Base-by-base conservation (phyloP, 2,329 filamentous ascomycete genomes). In the Tothia fuscella region DNA sequence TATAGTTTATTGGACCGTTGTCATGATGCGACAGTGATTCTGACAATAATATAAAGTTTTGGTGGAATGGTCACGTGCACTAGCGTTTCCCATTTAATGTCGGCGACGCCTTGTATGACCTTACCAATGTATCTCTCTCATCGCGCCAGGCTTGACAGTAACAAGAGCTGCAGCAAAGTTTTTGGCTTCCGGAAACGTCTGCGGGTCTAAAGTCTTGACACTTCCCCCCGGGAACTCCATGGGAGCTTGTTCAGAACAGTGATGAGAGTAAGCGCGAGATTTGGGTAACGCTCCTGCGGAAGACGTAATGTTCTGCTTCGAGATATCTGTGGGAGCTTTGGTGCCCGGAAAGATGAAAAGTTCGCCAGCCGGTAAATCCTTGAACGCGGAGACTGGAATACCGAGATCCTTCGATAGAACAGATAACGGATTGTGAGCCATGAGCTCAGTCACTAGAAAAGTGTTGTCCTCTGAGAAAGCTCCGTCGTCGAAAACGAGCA, bases 71-170 rank as follows among this genome's bases (percentile, higher is more conserved):
- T n/a, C n/a, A n/a, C n/a, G n/a, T n/a, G n/a, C n/a, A n/a, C n/a
- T n/a, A n/a, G n/a, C n/a, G n/a, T n/a, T n/a, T n/a, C n/a, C n/a
- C n/a, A n/a, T n/a, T n/a, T n/a, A n/a, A n/a, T n/a, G n/a, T n/a
- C n/a, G n/a, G n/a, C n/a, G n/a, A n/a, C n/a, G n/a, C n/a, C n/a
- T n/a, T n/a, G n/a, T n/a, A n/a, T n/a, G n/a, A n/a, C n/a, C n/a
- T n/a, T 88, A 82, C 82, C 82, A 88, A 64, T 88, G 82, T 70
- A 88, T 85, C 62, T 86, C 82, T 7, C 82, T 72, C 56, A 86
- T 66, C 0, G 78, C 80, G 12, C 80, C 80, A 0, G 82, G 81
- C 48, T 81, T 66, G 46, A 88, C 82, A 28, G 72, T 72, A 14
- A 83, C 71, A 51, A 86, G 72, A 1, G 81, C 82, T 1, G 82